These are phyloP conservation scores for Exophiala xenobiotica DNA, from an alignment of 2,329 filamentous ascomycete species.

Conservation along the genomic window DNA sequence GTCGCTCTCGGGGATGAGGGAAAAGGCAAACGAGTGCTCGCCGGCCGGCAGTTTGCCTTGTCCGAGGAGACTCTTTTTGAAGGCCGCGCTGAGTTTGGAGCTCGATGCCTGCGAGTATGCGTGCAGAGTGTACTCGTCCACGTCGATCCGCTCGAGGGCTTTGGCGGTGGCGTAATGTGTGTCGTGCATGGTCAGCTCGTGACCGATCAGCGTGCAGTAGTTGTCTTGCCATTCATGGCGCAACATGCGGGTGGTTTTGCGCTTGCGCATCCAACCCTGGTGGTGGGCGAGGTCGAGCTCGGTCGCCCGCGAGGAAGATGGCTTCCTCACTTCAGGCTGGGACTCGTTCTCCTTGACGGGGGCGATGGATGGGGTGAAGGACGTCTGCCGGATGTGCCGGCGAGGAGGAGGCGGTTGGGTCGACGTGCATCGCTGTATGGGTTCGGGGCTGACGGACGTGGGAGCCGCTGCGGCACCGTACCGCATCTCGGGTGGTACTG, in stretches of 20 bases:
- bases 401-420: constrained; percentile 34
- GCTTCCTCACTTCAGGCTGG: neutral
- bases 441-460: constrained; percentile 39
- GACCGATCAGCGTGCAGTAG: constrained; percentile 81
- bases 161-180: constrained; percentile 32
- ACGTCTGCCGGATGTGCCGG: constrained; percentile 21
- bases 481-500: constrained; percentile 90
- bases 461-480: constrained; percentile 55
- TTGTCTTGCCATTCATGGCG: constrained; percentile 92
- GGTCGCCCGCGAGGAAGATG: constrained; percentile 12
- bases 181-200: constrained; percentile 52
- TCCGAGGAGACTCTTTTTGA: constrained; percentile 60
- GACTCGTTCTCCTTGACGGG: constrained; percentile 26
- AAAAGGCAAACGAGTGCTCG: constrained; percentile 43
- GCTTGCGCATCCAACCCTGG: constrained; percentile 90
- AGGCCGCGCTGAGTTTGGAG: constrained; percentile 81
- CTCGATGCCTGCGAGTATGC: constrained; percentile 60
- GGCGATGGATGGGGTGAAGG: constrained; percentile 28
- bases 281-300: constrained; percentile 50
- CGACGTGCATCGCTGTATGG: constrained; percentile 47
- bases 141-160: constrained; percentile 38
- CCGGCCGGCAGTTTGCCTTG: constrained; percentile 36
- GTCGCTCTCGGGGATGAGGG: constrained; percentile 42
- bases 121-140: constrained; percentile 43
- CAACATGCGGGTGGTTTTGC: constrained; percentile 82